A percentile compares a stretch with the other conserved stretches of the same genome.
Evolutionary conservation across 2,329 filamentous ascomycete species (phyloP).

Genomic region (Nemania sp.): DNA sequence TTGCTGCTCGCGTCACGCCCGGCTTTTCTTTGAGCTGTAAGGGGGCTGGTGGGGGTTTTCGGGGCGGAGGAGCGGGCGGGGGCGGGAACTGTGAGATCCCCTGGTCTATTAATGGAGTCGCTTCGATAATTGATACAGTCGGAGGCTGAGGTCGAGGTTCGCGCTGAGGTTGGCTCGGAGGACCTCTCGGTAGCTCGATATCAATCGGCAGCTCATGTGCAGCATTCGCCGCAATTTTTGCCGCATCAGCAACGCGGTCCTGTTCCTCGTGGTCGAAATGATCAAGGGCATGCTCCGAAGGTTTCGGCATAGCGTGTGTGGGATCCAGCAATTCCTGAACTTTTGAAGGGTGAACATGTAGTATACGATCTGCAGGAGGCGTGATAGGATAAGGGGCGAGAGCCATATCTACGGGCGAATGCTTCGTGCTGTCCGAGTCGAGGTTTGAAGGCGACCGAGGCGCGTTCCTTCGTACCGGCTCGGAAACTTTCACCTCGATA

Average conservation of each 20-base stretch:
- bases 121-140: constrained; percentile 47
- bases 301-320: constrained; percentile 62
- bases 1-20: constrained; percentile 35
- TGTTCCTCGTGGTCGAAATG: constrained; percentile 61
- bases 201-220: constrained; percentile 56
- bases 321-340: constrained; percentile 60
- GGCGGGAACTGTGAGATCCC: constrained; percentile 56
- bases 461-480: constrained; percentile 41
- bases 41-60: constrained; percentile 85
- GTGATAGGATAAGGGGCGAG: constrained; percentile 69
- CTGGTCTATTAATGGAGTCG: constrained; percentile 51
- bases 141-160: constrained; percentile 59
- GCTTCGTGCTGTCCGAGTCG: constrained; percentile 56
- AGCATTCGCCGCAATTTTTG: constrained; percentile 51
- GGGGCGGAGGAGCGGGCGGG: constrained; percentile 62
- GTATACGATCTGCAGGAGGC: constrained; percentile 59
- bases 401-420: constrained; percentile 63
- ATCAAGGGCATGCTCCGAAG: constrained; percentile 62
- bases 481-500: constrained; percentile 35
- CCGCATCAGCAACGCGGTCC: constrained; percentile 52
- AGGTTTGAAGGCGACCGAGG: constrained; percentile 54
- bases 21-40: constrained; percentile 66
- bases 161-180: constrained; percentile 57
- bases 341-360: constrained; percentile 46
- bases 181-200: constrained; percentile 55